Base-by-base conservation (phyloP, 768 basidiomycete genomes). In the Leccinum disarticulatum region DNA sequence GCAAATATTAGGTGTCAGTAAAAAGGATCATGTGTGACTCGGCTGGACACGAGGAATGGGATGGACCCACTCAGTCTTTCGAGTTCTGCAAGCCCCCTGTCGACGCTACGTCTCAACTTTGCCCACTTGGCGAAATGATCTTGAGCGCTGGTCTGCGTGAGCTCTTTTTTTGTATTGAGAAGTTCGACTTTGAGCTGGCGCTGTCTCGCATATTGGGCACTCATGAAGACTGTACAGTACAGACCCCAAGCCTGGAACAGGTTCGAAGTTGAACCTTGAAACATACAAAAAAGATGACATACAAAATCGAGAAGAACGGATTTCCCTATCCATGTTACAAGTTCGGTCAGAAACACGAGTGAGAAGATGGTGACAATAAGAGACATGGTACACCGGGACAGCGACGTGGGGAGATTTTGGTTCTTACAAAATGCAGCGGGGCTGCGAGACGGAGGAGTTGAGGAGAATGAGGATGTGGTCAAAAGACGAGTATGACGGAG, bases 81-180 rank as follows among this genome's bases (percentile, higher is more conserved):
- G 4, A 98, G 80, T 57, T 99, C 95, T 43, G 86, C 83, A 17
- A 97, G 74, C 19, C 90, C 92, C 75, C 96, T 98, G 77, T 98
- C 96, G 49, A 98, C 85, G 65, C 83, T 92, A 64, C 97, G 77
- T 66, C 91, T 78, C 70, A 98, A 77, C 77, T 94, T 95, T 51
- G 96, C 96, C 96, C 97, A 98, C 77, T 94, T 98, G 19, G 95
- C 93, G 72, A 99, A 99, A 69, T 98, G 92, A 70, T 98, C 95
- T 71, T 98, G 97, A 17, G 94, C 91, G 67, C 91, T 94, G 35
- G 95, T 98, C 70, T 87, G 86, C 62, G 89, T 73, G 3, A 98
- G 85, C 70, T 98, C 93, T 27, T 89, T 81, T 76, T 95, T 95
- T 38, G 86, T 88, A 30, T 77, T 73, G 48, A 98, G 79, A 31